These are phyloP conservation scores for Quercus glauca DNA, from an alignment of 306 rosid species.

Conservation along the genomic window DNA sequence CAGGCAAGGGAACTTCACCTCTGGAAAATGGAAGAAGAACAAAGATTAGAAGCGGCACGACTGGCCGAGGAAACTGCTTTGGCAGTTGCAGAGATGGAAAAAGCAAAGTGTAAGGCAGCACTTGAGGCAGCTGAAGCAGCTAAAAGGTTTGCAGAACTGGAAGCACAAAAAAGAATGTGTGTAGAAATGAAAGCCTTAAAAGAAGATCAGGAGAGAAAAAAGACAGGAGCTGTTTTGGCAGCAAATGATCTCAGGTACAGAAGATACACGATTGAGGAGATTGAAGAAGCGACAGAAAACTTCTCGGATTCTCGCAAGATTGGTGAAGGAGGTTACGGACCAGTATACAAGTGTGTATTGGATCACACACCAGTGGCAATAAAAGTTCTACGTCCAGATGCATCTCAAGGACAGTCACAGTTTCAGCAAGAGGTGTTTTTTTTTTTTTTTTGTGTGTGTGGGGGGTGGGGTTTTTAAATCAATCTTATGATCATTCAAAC, in stretches of 20 bases:
- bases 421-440: constrained; percentile 67
- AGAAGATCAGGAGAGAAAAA: constrained; percentile 44
- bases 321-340: constrained; percentile 95
- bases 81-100: constrained; percentile 63
- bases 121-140: constrained; percentile 68
- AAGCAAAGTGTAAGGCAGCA: constrained; percentile 51
- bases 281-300: constrained; percentile 59
- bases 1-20: constrained; percentile 72
- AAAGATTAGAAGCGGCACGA: constrained; percentile 47
- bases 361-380: constrained; percentile 83
- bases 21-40: constrained; percentile 70
- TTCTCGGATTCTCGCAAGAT: constrained; percentile 49
- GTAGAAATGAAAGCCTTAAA: constrained; percentile 37
- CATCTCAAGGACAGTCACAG: constrained; percentile 79
- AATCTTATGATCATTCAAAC: not conserved
- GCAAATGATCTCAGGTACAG: constrained; percentile 48
- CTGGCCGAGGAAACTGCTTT: constrained; percentile 56
- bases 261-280: constrained; percentile 61
- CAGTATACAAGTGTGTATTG: constrained; percentile 62
- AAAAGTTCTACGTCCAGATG: constrained; percentile 68
- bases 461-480: too few species aligned
- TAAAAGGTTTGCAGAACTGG: constrained; percentile 49
- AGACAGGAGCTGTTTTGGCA: not conserved
- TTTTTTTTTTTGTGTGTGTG: too few species aligned
- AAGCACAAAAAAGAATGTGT: constrained; percentile 52